Conservation (phyloP, 208 protist genomes). For the Leishmania major region DNA sequence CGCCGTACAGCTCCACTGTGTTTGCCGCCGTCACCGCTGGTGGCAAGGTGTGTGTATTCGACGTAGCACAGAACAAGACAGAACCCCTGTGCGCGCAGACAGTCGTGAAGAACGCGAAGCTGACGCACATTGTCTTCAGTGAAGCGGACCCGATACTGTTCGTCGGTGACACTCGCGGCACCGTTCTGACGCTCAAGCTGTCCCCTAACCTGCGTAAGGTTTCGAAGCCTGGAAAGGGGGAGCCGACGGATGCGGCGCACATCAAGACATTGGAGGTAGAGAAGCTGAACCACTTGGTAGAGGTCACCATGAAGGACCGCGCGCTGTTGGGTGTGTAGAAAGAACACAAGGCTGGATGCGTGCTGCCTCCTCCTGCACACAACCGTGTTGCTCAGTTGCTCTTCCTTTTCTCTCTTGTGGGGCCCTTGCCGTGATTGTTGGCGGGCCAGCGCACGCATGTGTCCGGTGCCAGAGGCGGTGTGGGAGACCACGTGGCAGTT, state of each 20-base stretch:
- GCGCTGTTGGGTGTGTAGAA: slow-evolving; percentile 56
- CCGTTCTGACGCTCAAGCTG: slow-evolving; percentile 95
- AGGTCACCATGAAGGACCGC: slow-evolving; percentile 92
- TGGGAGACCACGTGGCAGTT: neutral
- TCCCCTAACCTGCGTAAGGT: slow-evolving; percentile 95
- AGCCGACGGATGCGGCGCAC: slow-evolving; percentile 42
- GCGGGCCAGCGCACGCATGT: neutral
- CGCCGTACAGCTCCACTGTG: slow-evolving; percentile 96
- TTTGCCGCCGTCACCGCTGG: slow-evolving; percentile 97
- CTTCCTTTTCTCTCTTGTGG: neutral
- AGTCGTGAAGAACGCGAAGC: slow-evolving; percentile 96
- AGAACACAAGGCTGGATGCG: neutral
- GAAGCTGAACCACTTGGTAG: slow-evolving; percentile 90
- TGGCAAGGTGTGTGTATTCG: slow-evolving; percentile 94
- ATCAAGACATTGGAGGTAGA: slow-evolving; percentile 75
- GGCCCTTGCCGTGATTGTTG: neutral
- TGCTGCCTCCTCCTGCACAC: neutral
- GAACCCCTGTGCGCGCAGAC: slow-evolving; percentile 96
- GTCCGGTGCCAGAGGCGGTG: neutral
- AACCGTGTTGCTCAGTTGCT: too few relatives aligned
- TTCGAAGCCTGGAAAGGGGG: slow-evolving; percentile 79
- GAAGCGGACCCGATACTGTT: slow-evolving; percentile 91
- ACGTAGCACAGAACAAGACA: slow-evolving; percentile 95
- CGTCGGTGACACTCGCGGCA: slow-evolving; percentile 96
- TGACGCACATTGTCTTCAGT: slow-evolving; percentile 97